Percentiles rank a stretch among this genome's conserved stretches.
These are phyloP conservation scores for Tuber microsphaerosporum DNA, from an alignment of 495 filamentous ascomycete species.

Conservation along the genomic window DNA sequence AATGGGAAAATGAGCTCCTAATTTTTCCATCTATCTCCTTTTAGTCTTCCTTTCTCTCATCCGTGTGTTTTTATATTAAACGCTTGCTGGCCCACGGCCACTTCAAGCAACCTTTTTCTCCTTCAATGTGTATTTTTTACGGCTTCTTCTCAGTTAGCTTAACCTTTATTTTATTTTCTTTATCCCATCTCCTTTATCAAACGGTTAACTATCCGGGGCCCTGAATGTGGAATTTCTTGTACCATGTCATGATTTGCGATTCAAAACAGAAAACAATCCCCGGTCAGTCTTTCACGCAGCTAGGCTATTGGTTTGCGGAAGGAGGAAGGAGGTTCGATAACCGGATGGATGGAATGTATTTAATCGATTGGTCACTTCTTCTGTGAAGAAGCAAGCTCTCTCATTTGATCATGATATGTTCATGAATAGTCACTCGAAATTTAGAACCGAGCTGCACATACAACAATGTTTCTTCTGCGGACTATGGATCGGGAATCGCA, in stretches of 20 bases:
- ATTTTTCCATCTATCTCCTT: not conserved
- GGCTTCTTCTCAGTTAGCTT: not conserved
- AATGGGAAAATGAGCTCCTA: not conserved
- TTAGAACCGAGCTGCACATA: not conserved
- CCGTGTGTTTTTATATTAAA: not conserved
- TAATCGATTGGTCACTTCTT: not conserved
- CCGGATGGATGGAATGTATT: not conserved
- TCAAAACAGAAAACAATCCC: not conserved
- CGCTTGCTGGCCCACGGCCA: not conserved
- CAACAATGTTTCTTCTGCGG: not conserved
- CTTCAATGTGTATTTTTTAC: slow-evolving; percentile 3
- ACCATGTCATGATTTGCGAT: not conserved
- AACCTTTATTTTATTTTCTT: not conserved
- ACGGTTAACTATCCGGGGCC: not conserved
- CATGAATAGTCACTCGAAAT: slow-evolving; percentile 3
- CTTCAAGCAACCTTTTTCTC: not conserved
- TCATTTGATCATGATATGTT: not conserved
- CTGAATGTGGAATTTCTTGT: not conserved
- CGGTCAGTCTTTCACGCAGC: not conserved
- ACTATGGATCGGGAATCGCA: not conserved
- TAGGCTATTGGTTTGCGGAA: not conserved
- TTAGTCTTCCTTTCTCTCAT: not conserved
- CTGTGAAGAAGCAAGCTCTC: not conserved
- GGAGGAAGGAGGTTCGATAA: not conserved
- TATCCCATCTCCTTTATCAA: not conserved